Evolutionary conservation across 176 grass and related monocot genomes (phyloP).

Genomic region (Dendrocalamus sinicus): DNA sequence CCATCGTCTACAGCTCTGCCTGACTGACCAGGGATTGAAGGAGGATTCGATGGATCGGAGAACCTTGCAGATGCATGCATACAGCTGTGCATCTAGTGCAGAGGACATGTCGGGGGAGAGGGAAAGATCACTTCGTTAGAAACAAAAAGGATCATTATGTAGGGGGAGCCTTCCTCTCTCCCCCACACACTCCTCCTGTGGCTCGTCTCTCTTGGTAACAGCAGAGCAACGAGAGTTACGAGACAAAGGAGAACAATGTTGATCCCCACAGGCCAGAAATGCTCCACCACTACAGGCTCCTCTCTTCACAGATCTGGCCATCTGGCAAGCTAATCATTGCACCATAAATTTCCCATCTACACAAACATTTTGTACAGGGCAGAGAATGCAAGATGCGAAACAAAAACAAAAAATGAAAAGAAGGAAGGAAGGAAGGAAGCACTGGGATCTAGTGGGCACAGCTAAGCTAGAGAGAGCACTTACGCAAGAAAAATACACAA

Average conservation of each 20-base stretch:
- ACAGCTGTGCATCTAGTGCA: constrained; percentile 31
- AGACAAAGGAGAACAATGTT: constrained; percentile 50
- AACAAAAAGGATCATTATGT: constrained; percentile 13
- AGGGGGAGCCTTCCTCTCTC: constrained; percentile 20
- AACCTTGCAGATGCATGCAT: background rate
- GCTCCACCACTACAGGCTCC: constrained; percentile 39
- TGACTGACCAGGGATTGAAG: background rate
- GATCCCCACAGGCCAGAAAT: constrained; percentile 43
- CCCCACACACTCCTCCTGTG: constrained; percentile 38
- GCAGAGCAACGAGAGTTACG: constrained; percentile 40
- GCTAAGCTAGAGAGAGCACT: constrained; percentile 40
- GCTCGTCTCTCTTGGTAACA: constrained; percentile 46
- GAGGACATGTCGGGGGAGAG: constrained; percentile 47
- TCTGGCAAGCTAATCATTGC: constrained; percentile 60
- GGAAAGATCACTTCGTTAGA: background rate
- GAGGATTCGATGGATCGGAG: constrained; percentile 21
- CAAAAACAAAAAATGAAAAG: background rate
- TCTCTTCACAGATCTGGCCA: constrained; percentile 55
- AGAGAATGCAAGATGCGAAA: constrained; percentile 41
- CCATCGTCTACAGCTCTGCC: background rate
- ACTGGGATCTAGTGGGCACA: constrained; percentile 51
- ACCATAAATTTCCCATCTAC: constrained; percentile 64
- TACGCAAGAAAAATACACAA: constrained; percentile 38
- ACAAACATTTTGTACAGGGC: constrained; percentile 67
- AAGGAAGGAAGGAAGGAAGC: background rate